Conservation (phyloP, 2,329 filamentous ascomycete species). For the Albifimbria verrucaria region DNA sequence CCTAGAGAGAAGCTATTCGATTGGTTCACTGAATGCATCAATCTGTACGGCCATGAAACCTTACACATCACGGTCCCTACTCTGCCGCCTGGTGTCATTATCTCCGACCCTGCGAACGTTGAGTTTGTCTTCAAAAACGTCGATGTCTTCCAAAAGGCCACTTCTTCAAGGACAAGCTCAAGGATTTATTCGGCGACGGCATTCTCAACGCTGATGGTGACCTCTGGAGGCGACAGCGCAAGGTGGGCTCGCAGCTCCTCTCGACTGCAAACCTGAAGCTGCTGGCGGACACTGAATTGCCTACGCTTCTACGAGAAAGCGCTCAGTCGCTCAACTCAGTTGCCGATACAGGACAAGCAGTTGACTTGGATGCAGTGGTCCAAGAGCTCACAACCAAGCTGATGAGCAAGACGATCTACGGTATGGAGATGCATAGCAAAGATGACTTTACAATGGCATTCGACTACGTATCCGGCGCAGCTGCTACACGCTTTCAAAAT, state of each 20-base stretch:
- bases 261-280: background rate
- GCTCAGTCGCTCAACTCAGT: background rate
- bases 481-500: conserved; percentile 62
- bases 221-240: conserved; percentile 2
- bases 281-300: background rate
- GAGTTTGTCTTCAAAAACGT: conserved; percentile 48
- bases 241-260: conserved; percentile 1
- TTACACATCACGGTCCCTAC: conserved; percentile 60
- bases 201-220: conserved; percentile 5
- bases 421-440: conserved; percentile 63
- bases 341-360: conserved; percentile 13
- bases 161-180: conserved; percentile 2
- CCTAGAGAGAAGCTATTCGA: conserved; percentile 54
- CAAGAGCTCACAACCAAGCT: conserved; percentile 63
- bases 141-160: conserved; percentile 3
- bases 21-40: conserved; percentile 58
- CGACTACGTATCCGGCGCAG: conserved; percentile 58
- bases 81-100: conserved; percentile 56
- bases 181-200: conserved; percentile 5
- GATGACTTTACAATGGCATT: conserved; percentile 60
- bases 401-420: conserved; percentile 67
- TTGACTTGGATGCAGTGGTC: conserved; percentile 57
- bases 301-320: background rate
- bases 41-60: conserved; percentile 52
- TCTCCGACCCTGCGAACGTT: conserved; percentile 56